phyloP scores from a whole-genome alignment of 106 monocot species.

The Allium sativum region DNA sequence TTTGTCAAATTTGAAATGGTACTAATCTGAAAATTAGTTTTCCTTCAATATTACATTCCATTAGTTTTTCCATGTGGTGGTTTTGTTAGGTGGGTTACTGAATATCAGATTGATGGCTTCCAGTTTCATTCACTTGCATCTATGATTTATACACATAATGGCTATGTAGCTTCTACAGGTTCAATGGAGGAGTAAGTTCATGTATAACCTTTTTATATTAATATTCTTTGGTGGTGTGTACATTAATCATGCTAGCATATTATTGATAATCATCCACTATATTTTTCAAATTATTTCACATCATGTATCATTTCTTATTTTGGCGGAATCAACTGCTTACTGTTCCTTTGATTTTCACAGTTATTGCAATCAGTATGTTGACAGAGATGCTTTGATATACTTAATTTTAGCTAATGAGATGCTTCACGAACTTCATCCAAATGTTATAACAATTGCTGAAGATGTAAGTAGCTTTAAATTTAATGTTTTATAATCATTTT shows the following conservation, averaged over 20 bases:
- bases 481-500: background rate
- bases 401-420: slow-evolving; percentile 95
- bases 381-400: slow-evolving; percentile 86
- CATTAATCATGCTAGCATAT: background rate
- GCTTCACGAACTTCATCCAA: slow-evolving; percentile 84
- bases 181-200: slow-evolving; percentile 85
- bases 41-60: background rate
- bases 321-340: background rate
- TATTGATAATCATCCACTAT: background rate
- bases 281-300: background rate
- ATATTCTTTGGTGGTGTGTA: background rate
- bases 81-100: slow-evolving; percentile 73
- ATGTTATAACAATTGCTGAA: slow-evolving; percentile 88
- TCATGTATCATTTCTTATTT: slow-evolving; percentile 1
- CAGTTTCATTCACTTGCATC: slow-evolving; percentile 92
- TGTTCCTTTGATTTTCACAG: slow-evolving; percentile 17
- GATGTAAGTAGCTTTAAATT: slow-evolving; percentile 50
- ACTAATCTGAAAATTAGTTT: slow-evolving; percentile 8
- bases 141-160: slow-evolving; percentile 97
- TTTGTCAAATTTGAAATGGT: slow-evolving; percentile 97
- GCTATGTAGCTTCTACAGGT: slow-evolving; percentile 83
- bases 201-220: background rate
- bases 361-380: slow-evolving; percentile 91
- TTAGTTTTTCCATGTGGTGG: background rate
- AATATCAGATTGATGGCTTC: slow-evolving; percentile 89